A percentile compares a stretch with the other conserved stretches of the same genome.
These are phyloP conservation scores for Penicillium lividum DNA, from an alignment of 495 filamentous ascomycete genomes.

Conservation along the genomic window DNA sequence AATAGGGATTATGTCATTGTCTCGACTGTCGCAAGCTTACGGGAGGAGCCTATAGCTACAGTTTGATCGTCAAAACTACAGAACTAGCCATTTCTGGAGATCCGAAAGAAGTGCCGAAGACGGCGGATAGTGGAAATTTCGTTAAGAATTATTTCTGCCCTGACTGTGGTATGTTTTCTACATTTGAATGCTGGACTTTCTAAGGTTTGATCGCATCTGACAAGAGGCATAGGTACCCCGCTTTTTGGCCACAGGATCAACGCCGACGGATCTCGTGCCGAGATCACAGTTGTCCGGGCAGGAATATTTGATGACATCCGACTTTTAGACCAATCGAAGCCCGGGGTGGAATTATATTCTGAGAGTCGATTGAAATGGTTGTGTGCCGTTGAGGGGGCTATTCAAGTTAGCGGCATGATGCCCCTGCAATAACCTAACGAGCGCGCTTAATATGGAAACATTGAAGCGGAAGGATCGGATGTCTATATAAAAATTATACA, in stretches of 20 bases:
- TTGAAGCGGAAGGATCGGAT: background rate
- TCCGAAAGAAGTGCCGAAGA: constrained; percentile 35
- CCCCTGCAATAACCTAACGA: background rate
- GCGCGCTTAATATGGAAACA: background rate
- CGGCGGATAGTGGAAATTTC: constrained; percentile 36
- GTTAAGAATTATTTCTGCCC: constrained; percentile 40
- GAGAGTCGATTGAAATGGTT: constrained; percentile 30
- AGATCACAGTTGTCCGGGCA: constrained; percentile 32
- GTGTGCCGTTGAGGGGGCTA: constrained; percentile 29
- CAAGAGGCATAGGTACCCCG: constrained; percentile 31
- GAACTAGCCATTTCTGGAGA: constrained; percentile 31
- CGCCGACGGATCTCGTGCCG: constrained; percentile 16
- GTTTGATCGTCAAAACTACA: constrained; percentile 26
- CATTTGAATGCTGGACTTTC: background rate
- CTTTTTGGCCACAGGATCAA: constrained; percentile 31
- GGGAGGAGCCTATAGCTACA: constrained; percentile 25
- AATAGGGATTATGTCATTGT: constrained; percentile 40
- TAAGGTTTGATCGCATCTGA: constrained; percentile 13
- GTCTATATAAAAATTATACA: background rate
- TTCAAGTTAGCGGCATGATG: constrained; percentile 20
- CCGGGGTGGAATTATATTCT: constrained; percentile 33
- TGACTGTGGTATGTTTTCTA: constrained; percentile 37
- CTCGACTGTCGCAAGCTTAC: constrained; percentile 43
- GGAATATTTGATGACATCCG: constrained; percentile 36
- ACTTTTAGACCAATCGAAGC: constrained; percentile 27